Percentiles rank a stretch among this genome's conserved stretches.
Conservation (phyloP, 306 rosid species). For the Cucurbita ficifolia region DNA sequence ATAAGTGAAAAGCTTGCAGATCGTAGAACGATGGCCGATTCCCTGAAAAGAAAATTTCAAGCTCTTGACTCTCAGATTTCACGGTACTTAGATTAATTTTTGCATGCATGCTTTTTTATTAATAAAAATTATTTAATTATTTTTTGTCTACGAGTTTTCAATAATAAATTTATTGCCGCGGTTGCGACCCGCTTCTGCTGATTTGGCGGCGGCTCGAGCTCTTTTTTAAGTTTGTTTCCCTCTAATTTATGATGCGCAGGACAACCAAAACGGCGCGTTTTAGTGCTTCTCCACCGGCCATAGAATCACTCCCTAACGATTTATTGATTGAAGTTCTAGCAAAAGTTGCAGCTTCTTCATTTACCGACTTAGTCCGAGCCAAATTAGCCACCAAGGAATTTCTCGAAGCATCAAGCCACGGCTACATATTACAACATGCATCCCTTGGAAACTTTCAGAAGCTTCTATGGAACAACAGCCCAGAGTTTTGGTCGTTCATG, state of each 20-base stretch:
- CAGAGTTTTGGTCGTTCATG: conserved; percentile 1
- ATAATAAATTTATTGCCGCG: too few relatives aligned
- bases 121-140: too few relatives aligned
- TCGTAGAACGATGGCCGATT: too few relatives aligned
- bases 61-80: not conserved
- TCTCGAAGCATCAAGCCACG: not conserved
- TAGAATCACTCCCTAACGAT: conserved; percentile 16
- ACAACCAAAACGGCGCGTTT: not conserved
- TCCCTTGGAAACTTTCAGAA: conserved; percentile 4
- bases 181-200: too few relatives aligned
- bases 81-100: not conserved
- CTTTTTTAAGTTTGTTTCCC: too few relatives aligned
- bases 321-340: conserved; percentile 12
- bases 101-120: not conserved
- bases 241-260: not conserved
- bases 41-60: not conserved
- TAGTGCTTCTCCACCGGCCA: not conserved
- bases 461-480: conserved; percentile 11
- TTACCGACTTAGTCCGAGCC: conserved; percentile 7
- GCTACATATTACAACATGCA: conserved; percentile 10
- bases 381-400: conserved; percentile 12
- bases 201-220: too few relatives aligned
- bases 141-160: too few relatives aligned
- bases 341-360: conserved; percentile 19
- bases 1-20: not conserved